phyloP scores from a whole-genome alignment of 2,329 filamentous ascomycete genomes.

The Arthroderma uncinatum region DNA sequence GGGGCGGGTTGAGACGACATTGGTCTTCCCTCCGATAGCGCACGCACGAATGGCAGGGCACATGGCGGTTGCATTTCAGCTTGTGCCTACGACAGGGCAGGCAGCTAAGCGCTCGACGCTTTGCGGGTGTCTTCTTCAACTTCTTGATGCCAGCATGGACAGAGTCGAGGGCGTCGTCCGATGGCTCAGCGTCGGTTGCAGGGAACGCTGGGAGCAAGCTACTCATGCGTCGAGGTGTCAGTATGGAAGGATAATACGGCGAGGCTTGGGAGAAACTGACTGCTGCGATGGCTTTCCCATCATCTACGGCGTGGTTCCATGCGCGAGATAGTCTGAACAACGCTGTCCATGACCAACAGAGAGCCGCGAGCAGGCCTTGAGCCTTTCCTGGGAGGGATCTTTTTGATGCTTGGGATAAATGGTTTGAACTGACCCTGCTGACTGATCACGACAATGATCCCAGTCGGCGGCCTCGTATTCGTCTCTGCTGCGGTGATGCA shows the following conservation, averaged over 20 bases:
- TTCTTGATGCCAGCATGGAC: background rate
- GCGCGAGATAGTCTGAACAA: background rate
- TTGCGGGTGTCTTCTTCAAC: constrained; percentile 9
- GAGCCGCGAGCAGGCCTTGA: background rate
- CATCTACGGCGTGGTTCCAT: constrained; percentile 4
- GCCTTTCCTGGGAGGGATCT: background rate
- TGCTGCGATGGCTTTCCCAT: constrained; percentile 5
- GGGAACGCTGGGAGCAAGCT: background rate
- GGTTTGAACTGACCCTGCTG: background rate
- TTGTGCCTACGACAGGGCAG: constrained; percentile 26
- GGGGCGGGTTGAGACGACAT: constrained; percentile 23
- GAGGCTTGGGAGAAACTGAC: background rate
- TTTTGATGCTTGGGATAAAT: background rate
- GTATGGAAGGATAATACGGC: background rate
- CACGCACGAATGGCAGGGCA: constrained; percentile 24
- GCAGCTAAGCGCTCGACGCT: constrained; percentile 21
- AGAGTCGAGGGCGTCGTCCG: background rate
- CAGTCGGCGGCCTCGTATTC: background rate
- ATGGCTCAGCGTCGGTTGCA: constrained; percentile 1
- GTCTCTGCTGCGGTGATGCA: background rate
- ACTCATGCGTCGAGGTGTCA: background rate
- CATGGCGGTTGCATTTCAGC: constrained; percentile 24
- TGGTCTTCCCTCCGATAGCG: constrained; percentile 24
- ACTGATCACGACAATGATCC: background rate
- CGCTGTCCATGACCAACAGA: constrained; percentile 1